Evolutionary conservation across 2,329 filamentous ascomycete species (phyloP).

Genomic region (Diaporthe ilicicola): DNA sequence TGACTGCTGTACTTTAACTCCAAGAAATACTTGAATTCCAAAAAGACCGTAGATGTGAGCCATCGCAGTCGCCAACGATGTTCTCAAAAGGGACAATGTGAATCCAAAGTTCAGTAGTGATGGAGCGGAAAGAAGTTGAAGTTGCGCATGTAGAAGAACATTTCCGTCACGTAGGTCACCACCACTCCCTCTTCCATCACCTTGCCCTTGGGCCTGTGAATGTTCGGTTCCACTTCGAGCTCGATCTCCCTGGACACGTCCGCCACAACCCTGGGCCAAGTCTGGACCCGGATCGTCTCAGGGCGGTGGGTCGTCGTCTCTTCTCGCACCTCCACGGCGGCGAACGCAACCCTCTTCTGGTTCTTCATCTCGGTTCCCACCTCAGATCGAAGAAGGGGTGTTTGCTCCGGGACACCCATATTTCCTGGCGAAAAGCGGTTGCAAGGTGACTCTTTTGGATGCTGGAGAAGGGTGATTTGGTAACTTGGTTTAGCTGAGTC

Average conservation of each 20-base stretch:
- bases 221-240: not conserved
- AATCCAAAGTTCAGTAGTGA: not conserved
- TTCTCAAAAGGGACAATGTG: rapidly evolving
- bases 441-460: no score
- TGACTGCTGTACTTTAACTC: no score
- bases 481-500: no score
- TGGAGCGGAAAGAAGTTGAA: conserved; percentile 1
- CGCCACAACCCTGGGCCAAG: not conserved
- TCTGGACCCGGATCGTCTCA: conserved; percentile 3
- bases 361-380: not conserved
- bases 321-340: not conserved
- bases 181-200: not conserved
- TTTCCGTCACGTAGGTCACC: not conserved
- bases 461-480: no score
- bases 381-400: rapidly evolving
- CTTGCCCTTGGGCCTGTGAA: not conserved
- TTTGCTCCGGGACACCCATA: not conserved
- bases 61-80: no score
- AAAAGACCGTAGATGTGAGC: no score
- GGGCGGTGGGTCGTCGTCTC: not conserved
- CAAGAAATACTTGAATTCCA: no score
- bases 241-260: conserved; percentile 3
- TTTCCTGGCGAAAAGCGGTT: rapidly evolving
- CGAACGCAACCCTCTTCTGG: not conserved
- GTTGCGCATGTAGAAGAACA: conserved; percentile 17